A percentile compares a stretch with the other conserved stretches of the same genome.
Evolutionary conservation across 257 asterid species (phyloP).

Genomic region (Solanum arcanum): DNA sequence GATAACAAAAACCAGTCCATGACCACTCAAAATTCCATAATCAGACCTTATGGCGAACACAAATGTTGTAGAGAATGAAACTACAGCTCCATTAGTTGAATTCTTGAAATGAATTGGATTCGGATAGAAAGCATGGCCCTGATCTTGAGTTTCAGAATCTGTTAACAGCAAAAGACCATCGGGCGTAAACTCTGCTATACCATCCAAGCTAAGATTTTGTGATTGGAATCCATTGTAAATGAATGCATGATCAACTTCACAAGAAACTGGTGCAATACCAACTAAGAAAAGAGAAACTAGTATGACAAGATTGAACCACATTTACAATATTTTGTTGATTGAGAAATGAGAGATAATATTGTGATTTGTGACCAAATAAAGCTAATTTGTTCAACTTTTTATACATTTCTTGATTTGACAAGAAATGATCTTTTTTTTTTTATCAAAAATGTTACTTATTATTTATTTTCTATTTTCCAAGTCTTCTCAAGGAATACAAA

Average conservation of each 20-base stretch:
- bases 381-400: not conserved
- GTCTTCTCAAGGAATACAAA: not conserved
- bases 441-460: not conserved
- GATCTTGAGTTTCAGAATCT: slow-evolving; percentile 20
- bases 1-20: slow-evolving; percentile 48
- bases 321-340: slow-evolving; percentile 3
- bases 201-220: slow-evolving; percentile 37
- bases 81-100: slow-evolving; percentile 11
- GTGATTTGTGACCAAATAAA: not conserved
- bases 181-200: slow-evolving; percentile 28
- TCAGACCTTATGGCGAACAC: slow-evolving; percentile 45
- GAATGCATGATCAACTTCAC: slow-evolving; percentile 12
- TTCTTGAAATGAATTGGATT: slow-evolving; percentile 36
- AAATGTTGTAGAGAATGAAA: slow-evolving; percentile 47
- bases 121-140: slow-evolving; percentile 49
- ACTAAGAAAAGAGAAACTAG: not conserved
- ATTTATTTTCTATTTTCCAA: not conserved
- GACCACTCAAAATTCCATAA: slow-evolving; percentile 30
- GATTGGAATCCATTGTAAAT: slow-evolving; percentile 39
- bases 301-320: slow-evolving; percentile 11
- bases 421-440: not conserved
- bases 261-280: not conserved
- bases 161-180: slow-evolving; percentile 39
- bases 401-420: not conserved
- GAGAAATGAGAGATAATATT: not conserved